Conservation (phyloP, 2,329 filamentous ascomycete species). For the Rutstroemia sp. region DNA sequence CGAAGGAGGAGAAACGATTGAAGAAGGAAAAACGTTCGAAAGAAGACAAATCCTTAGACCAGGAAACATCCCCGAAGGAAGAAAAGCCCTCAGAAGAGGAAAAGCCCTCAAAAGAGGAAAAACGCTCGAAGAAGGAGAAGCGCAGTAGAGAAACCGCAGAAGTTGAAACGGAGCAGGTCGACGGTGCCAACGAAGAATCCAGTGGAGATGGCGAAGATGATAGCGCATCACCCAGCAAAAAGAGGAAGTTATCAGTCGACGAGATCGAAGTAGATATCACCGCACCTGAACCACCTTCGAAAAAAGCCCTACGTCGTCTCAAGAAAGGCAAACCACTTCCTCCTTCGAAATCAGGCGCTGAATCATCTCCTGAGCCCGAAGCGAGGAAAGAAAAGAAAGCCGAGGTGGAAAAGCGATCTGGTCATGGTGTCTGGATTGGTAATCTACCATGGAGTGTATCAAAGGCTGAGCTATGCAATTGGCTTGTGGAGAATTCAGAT, state of each 20-base stretch:
- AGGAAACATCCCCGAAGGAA: background rate
- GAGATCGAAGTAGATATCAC: conserved; percentile 85
- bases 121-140: background rate
- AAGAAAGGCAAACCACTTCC: conserved; percentile 69
- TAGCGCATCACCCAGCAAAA: conserved; percentile 33
- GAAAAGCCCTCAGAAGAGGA: background rate
- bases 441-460: conserved; percentile 84
- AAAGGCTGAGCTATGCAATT: conserved; percentile 65
- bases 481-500: conserved; percentile 67
- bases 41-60: background rate
- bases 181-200: background rate
- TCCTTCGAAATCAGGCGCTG: conserved; percentile 35
- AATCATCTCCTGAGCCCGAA: conserved; percentile 33
- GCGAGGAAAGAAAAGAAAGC: conserved; percentile 31
- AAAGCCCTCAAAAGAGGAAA: background rate
- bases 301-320: conserved; percentile 80
- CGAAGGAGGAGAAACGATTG: background rate
- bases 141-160: background rate
- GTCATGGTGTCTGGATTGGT: conserved; percentile 89
- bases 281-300: conserved; percentile 90
- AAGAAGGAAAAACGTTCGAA: background rate
- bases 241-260: conserved; percentile 61
- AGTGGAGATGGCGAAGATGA: conserved; percentile 4
- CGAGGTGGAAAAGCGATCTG: conserved; percentile 55
- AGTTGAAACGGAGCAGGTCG: background rate